A percentile compares a stretch with the other conserved stretches of the same genome.
Conservation (phyloP, 2,329 filamentous ascomycete species). For the Westerdykella aurantiaca region DNA sequence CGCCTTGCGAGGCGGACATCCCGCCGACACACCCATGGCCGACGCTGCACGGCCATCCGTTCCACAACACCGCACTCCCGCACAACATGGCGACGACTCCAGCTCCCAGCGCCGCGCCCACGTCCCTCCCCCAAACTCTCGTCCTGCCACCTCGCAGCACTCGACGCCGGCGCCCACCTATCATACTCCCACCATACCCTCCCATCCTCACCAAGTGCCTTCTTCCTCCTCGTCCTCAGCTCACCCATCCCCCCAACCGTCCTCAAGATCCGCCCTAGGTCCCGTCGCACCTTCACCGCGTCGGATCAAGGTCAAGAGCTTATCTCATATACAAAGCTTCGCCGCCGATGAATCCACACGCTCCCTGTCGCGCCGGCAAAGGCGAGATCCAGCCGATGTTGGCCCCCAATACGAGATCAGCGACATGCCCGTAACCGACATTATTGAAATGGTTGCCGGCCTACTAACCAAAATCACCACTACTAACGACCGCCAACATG, state of each 20-base stretch:
- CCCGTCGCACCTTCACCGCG: slow-evolving; percentile 43
- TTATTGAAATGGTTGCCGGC: slow-evolving; percentile 98
- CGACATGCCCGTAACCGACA: slow-evolving; percentile 91
- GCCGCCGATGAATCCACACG: slow-evolving; percentile 66
- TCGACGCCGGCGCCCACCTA: slow-evolving; percentile 19
- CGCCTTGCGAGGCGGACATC: slow-evolving; percentile 18
- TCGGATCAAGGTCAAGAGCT: slow-evolving; percentile 74
- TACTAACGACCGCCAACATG: slow-evolving; percentile 91
- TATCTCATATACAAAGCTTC: slow-evolving; percentile 86
- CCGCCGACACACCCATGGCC: slow-evolving; percentile 37
- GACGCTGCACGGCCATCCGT: slow-evolving; percentile 31
- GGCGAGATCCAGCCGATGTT: slow-evolving; percentile 45
- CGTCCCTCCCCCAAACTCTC: slow-evolving; percentile 31
- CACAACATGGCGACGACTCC: slow-evolving; percentile 16
- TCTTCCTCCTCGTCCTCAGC: slow-evolving; percentile 22
- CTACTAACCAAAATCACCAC: slow-evolving; percentile 95
- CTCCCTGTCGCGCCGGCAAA: slow-evolving; percentile 37
- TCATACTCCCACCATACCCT: slow-evolving; percentile 12
- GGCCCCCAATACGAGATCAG: slow-evolving; percentile 83
- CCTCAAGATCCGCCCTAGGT: slow-evolving; percentile 25
- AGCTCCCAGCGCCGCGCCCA: slow-evolving; percentile 14
- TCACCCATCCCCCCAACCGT: slow-evolving; percentile 23
- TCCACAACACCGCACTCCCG: slow-evolving; percentile 23
- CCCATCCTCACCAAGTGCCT: slow-evolving; percentile 18
- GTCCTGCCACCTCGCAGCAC: slow-evolving; percentile 31